These are phyloP conservation scores for Lactarius evosmus DNA, from an alignment of 768 basidiomycete genomes.

Conservation along the genomic window DNA sequence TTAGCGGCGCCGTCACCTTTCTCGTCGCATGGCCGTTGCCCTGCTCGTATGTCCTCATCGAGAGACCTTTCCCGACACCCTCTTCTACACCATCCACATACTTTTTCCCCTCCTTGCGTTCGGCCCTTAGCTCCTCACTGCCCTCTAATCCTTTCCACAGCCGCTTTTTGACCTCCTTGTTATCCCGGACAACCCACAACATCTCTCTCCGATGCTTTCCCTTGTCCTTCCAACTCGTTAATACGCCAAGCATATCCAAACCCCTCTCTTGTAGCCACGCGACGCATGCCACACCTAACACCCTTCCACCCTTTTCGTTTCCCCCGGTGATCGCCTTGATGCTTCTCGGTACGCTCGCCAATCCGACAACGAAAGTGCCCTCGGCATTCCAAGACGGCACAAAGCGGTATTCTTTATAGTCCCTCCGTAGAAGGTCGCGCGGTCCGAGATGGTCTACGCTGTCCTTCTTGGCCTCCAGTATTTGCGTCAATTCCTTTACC, in stretches of 20 bases:
- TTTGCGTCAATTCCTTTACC: constrained; percentile 48
- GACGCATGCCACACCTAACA: constrained; percentile 41
- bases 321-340: constrained; percentile 52
- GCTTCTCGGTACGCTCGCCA: constrained; percentile 77
- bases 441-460: constrained; percentile 65
- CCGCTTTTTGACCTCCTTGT: constrained; percentile 41
- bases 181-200: constrained; percentile 56
- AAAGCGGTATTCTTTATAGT: constrained; percentile 86
- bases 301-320: constrained; percentile 40
- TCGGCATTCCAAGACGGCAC: constrained; percentile 43
- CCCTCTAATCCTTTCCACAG: constrained; percentile 61
- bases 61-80: constrained; percentile 30
- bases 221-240: constrained; percentile 66
- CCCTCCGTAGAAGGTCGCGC: constrained; percentile 82
- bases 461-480: constrained; percentile 56
- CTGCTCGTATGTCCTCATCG: constrained; percentile 22
- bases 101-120: constrained; percentile 38
- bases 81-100: constrained; percentile 31
- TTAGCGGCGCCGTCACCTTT: constrained; percentile 25
- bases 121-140: constrained; percentile 48
- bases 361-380: constrained; percentile 56
- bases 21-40: constrained; percentile 21
- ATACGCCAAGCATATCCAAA: constrained; percentile 69
- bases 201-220: constrained; percentile 65
- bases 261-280: constrained; percentile 64